Evolutionary conservation across 495 filamentous ascomycete species (phyloP).

Genomic region (Neurospora sp.): DNA sequence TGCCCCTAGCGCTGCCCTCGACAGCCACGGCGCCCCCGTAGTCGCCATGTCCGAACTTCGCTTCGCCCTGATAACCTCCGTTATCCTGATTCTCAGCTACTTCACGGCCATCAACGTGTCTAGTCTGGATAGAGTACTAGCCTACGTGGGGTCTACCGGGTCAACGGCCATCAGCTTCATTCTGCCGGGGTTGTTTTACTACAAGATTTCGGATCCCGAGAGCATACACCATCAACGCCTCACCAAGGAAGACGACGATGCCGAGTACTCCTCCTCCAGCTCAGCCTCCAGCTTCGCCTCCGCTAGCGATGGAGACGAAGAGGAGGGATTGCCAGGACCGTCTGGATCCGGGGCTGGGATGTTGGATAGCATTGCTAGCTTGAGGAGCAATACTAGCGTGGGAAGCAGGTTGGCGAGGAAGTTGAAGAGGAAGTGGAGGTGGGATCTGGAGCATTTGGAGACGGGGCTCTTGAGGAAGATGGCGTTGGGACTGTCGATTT

Average conservation of each 20-base stretch:
- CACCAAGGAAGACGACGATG: constrained; percentile 81
- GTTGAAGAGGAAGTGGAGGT: constrained; percentile 27
- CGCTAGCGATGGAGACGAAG: constrained; percentile 33
- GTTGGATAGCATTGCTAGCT: constrained; percentile 34
- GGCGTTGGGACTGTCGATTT: constrained; percentile 66
- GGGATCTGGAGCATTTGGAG: constrained; percentile 40
- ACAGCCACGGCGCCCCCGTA: constrained; percentile 33
- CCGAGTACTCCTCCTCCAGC: constrained; percentile 22
- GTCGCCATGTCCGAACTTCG: constrained; percentile 68
- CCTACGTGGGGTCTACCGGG: constrained; percentile 91
- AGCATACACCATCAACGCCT: constrained; percentile 73
- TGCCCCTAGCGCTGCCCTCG: constrained; percentile 4
- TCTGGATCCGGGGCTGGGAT: constrained; percentile 29
- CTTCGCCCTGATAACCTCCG: constrained; percentile 82
- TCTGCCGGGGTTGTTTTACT: constrained; percentile 91
- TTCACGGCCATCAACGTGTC: constrained; percentile 82
- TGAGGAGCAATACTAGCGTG: constrained; percentile 32
- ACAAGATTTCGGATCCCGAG: constrained; percentile 87
- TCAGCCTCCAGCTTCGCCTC: constrained; percentile 15
- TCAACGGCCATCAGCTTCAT: constrained; percentile 95
- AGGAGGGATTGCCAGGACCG: constrained; percentile 3
- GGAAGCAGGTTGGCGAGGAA: constrained; percentile 13
- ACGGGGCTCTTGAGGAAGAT: constrained; percentile 55
- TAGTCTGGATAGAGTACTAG: constrained; percentile 79
- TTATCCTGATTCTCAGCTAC: constrained; percentile 75